Evolutionary conservation across 2,329 filamentous ascomycete species (phyloP).

Genomic region (Pseudohalonectria lignicola): DNA sequence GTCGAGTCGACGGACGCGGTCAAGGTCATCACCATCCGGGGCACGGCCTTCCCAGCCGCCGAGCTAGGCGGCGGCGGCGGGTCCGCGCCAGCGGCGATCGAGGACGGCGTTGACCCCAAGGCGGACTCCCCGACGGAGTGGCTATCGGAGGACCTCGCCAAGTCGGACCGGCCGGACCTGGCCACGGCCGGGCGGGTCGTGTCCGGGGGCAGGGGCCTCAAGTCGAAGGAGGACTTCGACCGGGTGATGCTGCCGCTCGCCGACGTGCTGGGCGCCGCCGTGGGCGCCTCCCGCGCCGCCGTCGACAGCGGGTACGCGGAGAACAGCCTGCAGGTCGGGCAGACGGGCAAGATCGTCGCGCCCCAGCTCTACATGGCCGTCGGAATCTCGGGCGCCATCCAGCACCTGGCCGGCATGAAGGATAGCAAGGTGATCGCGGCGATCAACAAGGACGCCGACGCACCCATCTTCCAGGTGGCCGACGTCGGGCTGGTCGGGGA

Average conservation of each 20-base stretch:
- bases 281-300: constrained; percentile 87
- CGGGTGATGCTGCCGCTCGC: constrained; percentile 83
- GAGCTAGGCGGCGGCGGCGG: constrained; percentile 56
- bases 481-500: constrained; percentile 94
- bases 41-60: constrained; percentile 77
- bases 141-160: constrained; percentile 87
- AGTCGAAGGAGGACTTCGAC: constrained; percentile 98
- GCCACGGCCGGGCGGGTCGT: constrained; percentile 84
- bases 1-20: constrained; percentile 79
- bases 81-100: constrained; percentile 49
- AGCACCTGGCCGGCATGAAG: constrained; percentile 99
- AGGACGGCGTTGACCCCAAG: constrained; percentile 79
- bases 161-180: constrained; percentile 88
- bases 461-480: constrained; percentile 95
- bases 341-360: constrained; percentile 97
- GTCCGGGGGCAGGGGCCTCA: constrained; percentile 85
- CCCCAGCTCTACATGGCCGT: constrained; percentile 92
- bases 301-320: constrained; percentile 97
- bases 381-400: constrained; percentile 93
- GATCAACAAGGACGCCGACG: constrained; percentile 96
- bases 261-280: constrained; percentile 86
- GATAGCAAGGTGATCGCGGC: constrained; percentile 98
- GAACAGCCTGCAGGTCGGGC: constrained; percentile 95
- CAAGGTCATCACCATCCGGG: constrained; percentile 87
- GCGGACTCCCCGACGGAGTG: constrained; percentile 65